Conservation (phyloP, 2,329 filamentous ascomycete species). For the Fusarium guadeloupense region DNA sequence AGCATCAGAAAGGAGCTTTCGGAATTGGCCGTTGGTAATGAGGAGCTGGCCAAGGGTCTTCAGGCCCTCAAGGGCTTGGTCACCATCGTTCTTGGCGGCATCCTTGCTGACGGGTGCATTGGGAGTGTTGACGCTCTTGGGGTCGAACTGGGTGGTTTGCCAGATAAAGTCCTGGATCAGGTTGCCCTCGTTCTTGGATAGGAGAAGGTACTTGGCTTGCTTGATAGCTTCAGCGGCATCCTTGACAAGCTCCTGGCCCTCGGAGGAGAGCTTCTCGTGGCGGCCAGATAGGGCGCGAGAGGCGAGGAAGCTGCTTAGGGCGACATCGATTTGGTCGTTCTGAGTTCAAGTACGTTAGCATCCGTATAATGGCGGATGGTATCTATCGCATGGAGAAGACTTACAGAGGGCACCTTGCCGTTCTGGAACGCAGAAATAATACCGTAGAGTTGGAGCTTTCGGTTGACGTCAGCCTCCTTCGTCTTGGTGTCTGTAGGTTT, state of each 20-base stretch:
- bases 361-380: not conserved
- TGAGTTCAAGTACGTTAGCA: constrained; percentile 47
- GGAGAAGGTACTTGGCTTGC: constrained; percentile 82
- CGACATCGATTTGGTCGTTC: constrained; percentile 96
- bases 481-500: constrained; percentile 75
- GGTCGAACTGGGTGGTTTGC: constrained; percentile 81
- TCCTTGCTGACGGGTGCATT: constrained; percentile 78
- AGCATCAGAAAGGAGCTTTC: constrained; percentile 80
- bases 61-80: constrained; percentile 84
- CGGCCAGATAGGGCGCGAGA: constrained; percentile 76
- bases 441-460: constrained; percentile 94
- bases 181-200: constrained; percentile 96
- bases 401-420: constrained; percentile 89
- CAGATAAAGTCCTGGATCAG: constrained; percentile 96
- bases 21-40: constrained; percentile 95
- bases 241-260: constrained; percentile 80
- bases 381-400: constrained; percentile 43
- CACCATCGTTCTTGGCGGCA: constrained; percentile 80
- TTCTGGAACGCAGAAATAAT: constrained; percentile 85
- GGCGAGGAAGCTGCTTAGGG: constrained; percentile 85
- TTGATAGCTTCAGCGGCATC: constrained; percentile 84
- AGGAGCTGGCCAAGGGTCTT: constrained; percentile 88
- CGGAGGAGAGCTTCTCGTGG: constrained; percentile 78
- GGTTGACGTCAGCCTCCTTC: constrained; percentile 89
- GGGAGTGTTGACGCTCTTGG: constrained; percentile 69